phyloP scores from a whole-genome alignment of 352 stramenopile species.

The Phytophthora parvispora region DNA sequence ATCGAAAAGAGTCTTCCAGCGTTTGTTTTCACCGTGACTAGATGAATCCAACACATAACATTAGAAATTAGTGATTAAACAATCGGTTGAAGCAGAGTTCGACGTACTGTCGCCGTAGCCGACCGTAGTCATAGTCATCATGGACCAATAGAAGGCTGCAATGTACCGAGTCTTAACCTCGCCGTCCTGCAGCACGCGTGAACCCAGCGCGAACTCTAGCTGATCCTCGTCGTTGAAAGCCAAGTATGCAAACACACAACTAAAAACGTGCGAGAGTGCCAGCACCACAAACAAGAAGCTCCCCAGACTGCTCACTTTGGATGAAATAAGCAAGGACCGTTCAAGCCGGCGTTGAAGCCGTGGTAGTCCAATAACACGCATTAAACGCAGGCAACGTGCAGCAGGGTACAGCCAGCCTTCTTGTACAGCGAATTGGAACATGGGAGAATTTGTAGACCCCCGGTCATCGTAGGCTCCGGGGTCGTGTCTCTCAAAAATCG shows the following conservation, averaged over 20 bases:
- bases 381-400: constrained; percentile 56
- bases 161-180: constrained; percentile 77
- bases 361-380: constrained; percentile 62
- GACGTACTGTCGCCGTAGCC: constrained; percentile 82
- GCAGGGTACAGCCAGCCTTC: constrained; percentile 56
- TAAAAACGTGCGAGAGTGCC: constrained; percentile 86
- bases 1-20: constrained; percentile 75
- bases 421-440: constrained; percentile 35
- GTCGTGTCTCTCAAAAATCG: constrained; percentile 48
- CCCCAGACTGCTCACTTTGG: constrained; percentile 78
- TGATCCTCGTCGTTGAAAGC: constrained; percentile 71
- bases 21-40: constrained; percentile 81
- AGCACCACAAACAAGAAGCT: constrained; percentile 82
- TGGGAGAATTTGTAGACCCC: constrained; percentile 9
- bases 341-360: constrained; percentile 73
- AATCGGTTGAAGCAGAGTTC: not conserved
- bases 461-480: constrained; percentile 14
- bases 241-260: constrained; percentile 79
- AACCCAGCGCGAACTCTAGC: constrained; percentile 48
- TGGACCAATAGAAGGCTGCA: constrained; percentile 87
- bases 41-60: not conserved
- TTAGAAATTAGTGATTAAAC: not conserved
- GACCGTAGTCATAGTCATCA: constrained; percentile 89
- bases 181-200: constrained; percentile 54
- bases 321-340: constrained; percentile 81